Evolutionary conservation across 257 asterid genomes (phyloP), one percentile per base, ranked within the genome.

Genomic region (Perilla frutescens): DNA sequence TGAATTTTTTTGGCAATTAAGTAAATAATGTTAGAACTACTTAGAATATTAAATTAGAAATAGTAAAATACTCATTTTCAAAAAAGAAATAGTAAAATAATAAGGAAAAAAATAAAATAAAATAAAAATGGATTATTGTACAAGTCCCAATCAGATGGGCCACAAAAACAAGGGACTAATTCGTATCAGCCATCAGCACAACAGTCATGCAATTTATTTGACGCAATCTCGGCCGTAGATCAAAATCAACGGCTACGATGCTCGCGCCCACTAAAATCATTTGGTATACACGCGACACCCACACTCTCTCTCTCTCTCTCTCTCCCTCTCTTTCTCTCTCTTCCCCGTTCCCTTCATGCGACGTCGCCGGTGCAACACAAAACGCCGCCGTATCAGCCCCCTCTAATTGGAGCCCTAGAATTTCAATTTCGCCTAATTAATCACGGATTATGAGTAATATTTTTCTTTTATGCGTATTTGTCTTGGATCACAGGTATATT

Each of bases 261-360:
- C 72, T 70, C 72, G 82, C 80, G 72, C 71, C 77, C 80, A 67
- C 75, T 66, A 49, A 56, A 82, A 70, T 76, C 74, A 57, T 68
- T 78, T 66, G 57, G 80, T 62, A 74, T 66, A 73, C 80, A 69
- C 77, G 77, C 66, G 76, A 70, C 82, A 74, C 84, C 66, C 80
- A 74, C 80, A 74, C 76, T 76, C 69, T 54, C 80, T 66, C 72
- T 7, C 65, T 40, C 59, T 62, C 37, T 32, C 51, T 68, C 61
- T 61, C 81, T 50, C 26, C 8, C 81, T 40, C 59, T 62, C 44
- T 32, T 44, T 68, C 65, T 61, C 81, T 50, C 26, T 2, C 81
- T 54, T 5, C 62, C 26, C 65, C 77, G 63, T 64, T 50, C 68
- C 71, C 75, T 68, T 50, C 70, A 74, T 48, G 68, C 71, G 60